These are phyloP conservation scores for Fallopia convolvulus DNA, from an alignment of 148 eudicot species.

Conservation along the genomic window DNA sequence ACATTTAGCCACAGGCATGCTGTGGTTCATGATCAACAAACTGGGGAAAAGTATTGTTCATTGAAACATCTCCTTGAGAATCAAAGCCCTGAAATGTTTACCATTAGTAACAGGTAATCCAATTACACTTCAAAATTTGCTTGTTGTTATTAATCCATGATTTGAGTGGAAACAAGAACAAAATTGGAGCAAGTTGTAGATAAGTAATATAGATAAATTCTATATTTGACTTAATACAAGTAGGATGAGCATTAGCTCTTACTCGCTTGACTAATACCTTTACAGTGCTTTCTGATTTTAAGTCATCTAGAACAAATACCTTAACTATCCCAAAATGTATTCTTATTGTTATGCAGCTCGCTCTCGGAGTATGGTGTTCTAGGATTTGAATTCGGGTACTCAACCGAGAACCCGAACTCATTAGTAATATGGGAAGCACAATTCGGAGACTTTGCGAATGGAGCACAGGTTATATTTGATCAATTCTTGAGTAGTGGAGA, in stretches of 20 bases:
- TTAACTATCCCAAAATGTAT: too few species aligned
- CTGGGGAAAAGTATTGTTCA: slow-evolving; percentile 59
- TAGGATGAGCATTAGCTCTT: too few species aligned
- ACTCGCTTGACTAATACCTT: too few species aligned
- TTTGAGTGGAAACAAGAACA: too few species aligned
- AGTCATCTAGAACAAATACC: too few species aligned
- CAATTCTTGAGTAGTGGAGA: slow-evolving; percentile 23
- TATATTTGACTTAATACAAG: too few species aligned
- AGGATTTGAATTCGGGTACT: slow-evolving; percentile 70
- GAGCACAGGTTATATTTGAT: slow-evolving; percentile 19
- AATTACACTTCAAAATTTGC: neutral
- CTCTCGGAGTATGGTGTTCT: slow-evolving; percentile 77
- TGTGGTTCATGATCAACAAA: slow-evolving; percentile 69
- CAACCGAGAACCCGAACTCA: slow-evolving; percentile 70
- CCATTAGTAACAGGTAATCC: slow-evolving; percentile 67
- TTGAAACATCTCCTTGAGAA: slow-evolving; percentile 56
- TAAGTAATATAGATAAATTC: too few species aligned
- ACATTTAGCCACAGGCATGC: slow-evolving; percentile 81
- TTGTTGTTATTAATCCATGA: neutral
- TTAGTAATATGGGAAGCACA: slow-evolving; percentile 82
- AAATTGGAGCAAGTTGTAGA: too few species aligned
- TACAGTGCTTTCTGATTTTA: too few species aligned
- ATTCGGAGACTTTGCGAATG: slow-evolving; percentile 27
- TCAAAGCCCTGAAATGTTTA: slow-evolving; percentile 74
- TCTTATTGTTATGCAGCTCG: slow-evolving; percentile 36